A percentile compares a stretch with the other conserved stretches of the same genome.
Evolutionary conservation across 345 rosid species (phyloP).

Genomic region (Aquilaria malaccensis): DNA sequence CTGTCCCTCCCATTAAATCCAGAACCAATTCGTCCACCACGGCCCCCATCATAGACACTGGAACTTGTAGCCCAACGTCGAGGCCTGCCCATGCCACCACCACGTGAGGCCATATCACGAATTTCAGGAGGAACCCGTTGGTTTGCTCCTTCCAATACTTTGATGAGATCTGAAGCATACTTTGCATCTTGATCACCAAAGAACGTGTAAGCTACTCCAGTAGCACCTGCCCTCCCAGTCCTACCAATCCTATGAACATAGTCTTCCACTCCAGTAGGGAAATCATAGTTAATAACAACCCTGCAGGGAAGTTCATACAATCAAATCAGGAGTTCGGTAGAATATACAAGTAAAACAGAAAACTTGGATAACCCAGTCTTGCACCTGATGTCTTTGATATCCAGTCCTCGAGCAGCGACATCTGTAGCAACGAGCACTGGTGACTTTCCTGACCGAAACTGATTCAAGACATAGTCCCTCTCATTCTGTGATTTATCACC

Average conservation of each 20-base stretch:
- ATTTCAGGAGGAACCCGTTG: slow-evolving; percentile 76
- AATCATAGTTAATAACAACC: slow-evolving; percentile 85
- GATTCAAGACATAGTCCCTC: slow-evolving; percentile 52
- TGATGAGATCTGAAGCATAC: slow-evolving; percentile 74
- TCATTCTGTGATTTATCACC: slow-evolving; percentile 69
- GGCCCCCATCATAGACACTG: slow-evolving; percentile 59
- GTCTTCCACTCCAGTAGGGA: slow-evolving; percentile 91
- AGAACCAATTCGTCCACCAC: slow-evolving; percentile 12
- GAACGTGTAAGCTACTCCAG: slow-evolving; percentile 72
- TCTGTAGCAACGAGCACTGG: slow-evolving; percentile 71
- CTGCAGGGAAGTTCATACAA: slow-evolving; percentile 22
- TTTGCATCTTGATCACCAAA: slow-evolving; percentile 84
- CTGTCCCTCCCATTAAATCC: slow-evolving; percentile 32
- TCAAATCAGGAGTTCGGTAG: background rate
- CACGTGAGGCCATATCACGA: slow-evolving; percentile 75
- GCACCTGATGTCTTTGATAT: slow-evolving; percentile 80
- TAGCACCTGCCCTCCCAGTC: slow-evolving; percentile 94
- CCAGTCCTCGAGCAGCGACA: slow-evolving; percentile 73
- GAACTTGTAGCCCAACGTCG: slow-evolving; percentile 65
- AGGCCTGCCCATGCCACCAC: slow-evolving; percentile 55
- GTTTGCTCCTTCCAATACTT: slow-evolving; percentile 79
- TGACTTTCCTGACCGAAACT: slow-evolving; percentile 55
- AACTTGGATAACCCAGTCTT: background rate
- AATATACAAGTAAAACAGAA: too few species aligned
- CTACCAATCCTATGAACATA: slow-evolving; percentile 95